Base-by-base conservation (phyloP, 495 filamentous ascomycete genomes). In the Penicillium ucsense region DNA sequence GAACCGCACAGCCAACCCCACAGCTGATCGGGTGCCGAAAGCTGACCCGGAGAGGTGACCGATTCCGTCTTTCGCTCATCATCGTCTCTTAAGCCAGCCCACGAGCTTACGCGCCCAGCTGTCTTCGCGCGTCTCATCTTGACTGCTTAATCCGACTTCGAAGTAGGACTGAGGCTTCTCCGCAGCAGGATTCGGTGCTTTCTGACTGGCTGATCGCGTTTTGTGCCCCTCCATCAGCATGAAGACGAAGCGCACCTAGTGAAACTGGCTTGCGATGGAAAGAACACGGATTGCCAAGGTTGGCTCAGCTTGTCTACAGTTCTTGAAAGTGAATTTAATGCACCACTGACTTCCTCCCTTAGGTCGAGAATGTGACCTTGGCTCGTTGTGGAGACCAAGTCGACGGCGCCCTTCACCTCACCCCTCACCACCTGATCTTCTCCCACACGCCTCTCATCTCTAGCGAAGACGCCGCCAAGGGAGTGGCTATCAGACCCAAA, bases 381-480 rank as follows among this genome's bases (percentile, higher is more conserved):
- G 71, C 79, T 53, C 75, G 80, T 50, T 72, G 75, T 53, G 80
- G 80, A 49, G 72, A 78, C 52, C 75, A 78, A 50, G 74, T 79
- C 36, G 68, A 73, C 49, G 80, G 80, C 53, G 77, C 74, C 41
- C 70, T 83, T 49, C 80, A 83, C 59, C 69, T 83, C 50, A 82
- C 80, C 46, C 75, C 79, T 53, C 80, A 83, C 56, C 80, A 83
- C 63, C 71, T 83, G 48, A 82, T 83, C 48, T 83, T 83, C 66
- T 75, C 71, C 41, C 66, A 77, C 56, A 60, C 67, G 9, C 72
- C 75, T 41, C 63, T 60, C 12, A 41, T 64, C 2, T 56, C 63
- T 8, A 62, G 60, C 43, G 60, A 68, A 40, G 62, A 59, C 10
- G 63, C 61, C 38, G 52, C 65, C 34, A 61, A 64, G 31, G 63